Conservation (phyloP, 2,329 filamentous ascomycete species). For the Colletotrichum sp. region DNA sequence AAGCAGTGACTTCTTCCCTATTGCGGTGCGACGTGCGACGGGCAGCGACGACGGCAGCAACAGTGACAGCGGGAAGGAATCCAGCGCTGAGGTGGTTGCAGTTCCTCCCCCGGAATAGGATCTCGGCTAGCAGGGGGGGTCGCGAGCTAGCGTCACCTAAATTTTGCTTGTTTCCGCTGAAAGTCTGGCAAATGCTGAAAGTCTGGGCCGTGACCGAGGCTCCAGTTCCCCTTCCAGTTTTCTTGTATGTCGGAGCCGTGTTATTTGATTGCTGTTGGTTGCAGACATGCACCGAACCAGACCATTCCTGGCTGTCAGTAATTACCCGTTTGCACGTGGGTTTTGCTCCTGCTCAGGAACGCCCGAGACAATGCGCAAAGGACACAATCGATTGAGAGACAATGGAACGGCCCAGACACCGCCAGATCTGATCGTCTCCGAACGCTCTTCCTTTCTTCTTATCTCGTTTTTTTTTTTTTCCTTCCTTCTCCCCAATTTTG, state of each 20-base stretch:
- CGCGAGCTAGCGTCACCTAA: background rate
- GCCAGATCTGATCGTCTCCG: background rate
- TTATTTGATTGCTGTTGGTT: background rate
- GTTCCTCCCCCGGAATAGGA: conserved; percentile 2
- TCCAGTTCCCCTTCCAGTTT: background rate
- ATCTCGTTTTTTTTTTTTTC: background rate
- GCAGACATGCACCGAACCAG: background rate
- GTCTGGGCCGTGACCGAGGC: background rate
- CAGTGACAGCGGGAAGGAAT: background rate
- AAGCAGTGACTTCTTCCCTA: background rate
- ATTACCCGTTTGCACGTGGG: background rate
- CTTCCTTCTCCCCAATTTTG: background rate
- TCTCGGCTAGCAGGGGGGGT: background rate
- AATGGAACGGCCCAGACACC: background rate
- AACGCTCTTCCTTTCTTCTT: background rate
- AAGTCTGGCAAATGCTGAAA: background rate
- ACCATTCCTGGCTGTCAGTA: background rate
- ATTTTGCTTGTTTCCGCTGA: conserved; percentile 2
- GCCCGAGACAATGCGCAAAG: background rate
- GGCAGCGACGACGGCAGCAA: background rate
- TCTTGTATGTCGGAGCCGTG: background rate
- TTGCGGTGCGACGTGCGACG: background rate
- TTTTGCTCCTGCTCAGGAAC: background rate
- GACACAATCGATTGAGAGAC: background rate
- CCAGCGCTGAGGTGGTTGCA: background rate